Base-by-base conservation (phyloP, 2,329 filamentous ascomycete genomes). In the Arachnopeziza araneosa region DNA sequence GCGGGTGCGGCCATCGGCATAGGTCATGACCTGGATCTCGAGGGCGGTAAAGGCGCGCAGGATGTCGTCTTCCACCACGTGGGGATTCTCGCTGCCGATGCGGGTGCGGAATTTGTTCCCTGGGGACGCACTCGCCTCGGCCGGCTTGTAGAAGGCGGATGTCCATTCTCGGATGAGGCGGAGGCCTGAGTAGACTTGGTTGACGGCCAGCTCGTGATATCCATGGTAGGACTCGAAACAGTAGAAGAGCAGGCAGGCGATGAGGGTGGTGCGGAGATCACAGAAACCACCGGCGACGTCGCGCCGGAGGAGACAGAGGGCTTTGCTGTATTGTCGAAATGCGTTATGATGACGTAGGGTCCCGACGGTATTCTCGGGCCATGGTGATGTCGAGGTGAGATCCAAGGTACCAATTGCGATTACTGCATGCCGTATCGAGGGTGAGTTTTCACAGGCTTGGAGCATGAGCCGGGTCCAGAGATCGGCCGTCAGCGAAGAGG, bases 171-270 rank as follows among this genome's bases (percentile, higher is more conserved):
- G 58, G 30, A 67, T 63, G 5, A 61, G 55, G 32, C 62, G 62
- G 2, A 67, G 55, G 1, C 65, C 65, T 1, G 58, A 58, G 10
- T 63, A 61, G 6, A 66, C 60, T 56, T 64, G 61, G 3, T 50
- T 57, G 32, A 64, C 56, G 14, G 61, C 62, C 10, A 57, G 48
- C 24, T 63, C 62, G 54, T 63, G 60, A 54, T 63, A 63, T 7
- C 63, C 64, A 48, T 65, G 58, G 19, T 60, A 63, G 14, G 58
- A 62, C 21, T 67, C 65, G n/a, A 67, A 66, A 54, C 65, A 67
- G 53, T 64, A 63, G 36, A 66, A 64, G 0, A 67, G 62, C 2
- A 67, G 50, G 51, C 64, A 63, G 2, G 64, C 61, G 6, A 65
- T 62, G 1, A 66, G 55, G 0, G 65, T 67, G 9, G 63, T 64